Conservation (phyloP, 257 asterid genomes). For the Nicotiana undulata region DNA sequence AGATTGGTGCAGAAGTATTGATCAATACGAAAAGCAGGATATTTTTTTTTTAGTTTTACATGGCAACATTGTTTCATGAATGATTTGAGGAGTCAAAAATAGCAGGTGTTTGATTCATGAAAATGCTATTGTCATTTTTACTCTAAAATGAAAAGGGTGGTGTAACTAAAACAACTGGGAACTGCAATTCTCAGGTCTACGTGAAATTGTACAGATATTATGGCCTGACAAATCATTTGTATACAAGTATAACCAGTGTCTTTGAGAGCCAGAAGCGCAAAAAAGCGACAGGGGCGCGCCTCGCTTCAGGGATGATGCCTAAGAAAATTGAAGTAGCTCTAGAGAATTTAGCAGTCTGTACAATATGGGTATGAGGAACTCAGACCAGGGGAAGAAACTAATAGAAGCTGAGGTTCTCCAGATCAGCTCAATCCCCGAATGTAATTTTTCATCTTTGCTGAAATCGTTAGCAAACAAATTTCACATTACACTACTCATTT, state of each 20-base stretch:
- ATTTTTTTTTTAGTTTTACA: background rate
- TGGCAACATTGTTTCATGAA: background rate
- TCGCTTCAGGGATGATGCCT: background rate
- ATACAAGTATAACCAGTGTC: background rate
- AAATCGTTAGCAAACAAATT: background rate
- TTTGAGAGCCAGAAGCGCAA: too few relatives aligned
- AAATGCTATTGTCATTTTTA: background rate
- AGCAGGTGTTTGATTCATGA: background rate
- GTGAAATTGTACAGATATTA: background rate
- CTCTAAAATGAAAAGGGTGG: background rate
- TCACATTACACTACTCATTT: background rate
- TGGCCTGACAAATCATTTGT: background rate
- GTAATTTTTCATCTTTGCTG: background rate
- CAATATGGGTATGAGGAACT: background rate
- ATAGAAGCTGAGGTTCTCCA: background rate
- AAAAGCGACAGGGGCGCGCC: too few relatives aligned
- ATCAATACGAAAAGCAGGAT: background rate
- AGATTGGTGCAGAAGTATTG: slow-evolving; percentile 1
- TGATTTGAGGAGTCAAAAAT: background rate
- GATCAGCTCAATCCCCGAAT: background rate
- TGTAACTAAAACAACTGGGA: background rate
- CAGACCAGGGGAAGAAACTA: background rate
- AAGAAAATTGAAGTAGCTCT: background rate
- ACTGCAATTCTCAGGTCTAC: background rate
- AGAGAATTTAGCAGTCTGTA: background rate